A percentile compares a stretch with the other conserved stretches of the same genome.
These are phyloP conservation scores for Trypanosoma scelopori DNA, from an alignment of 208 protist species.

Conservation along the genomic window DNA sequence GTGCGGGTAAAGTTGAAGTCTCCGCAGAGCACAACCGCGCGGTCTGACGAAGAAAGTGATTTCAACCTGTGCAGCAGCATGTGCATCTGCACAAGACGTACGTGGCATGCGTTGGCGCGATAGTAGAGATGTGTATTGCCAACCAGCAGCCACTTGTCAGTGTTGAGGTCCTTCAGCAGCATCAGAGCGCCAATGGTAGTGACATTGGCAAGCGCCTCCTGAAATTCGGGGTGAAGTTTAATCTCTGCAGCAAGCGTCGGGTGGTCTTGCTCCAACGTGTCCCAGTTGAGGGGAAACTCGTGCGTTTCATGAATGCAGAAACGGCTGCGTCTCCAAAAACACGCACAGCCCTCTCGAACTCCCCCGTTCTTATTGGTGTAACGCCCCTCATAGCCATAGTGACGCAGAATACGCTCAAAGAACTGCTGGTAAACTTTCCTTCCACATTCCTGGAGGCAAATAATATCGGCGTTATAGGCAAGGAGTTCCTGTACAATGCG, in stretches of 20 bases:
- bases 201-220: conserved; percentile 60
- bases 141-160: conserved; percentile 57
- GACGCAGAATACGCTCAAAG: conserved; percentile 57
- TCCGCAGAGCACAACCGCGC: conserved; percentile 70
- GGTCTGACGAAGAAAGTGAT: not conserved
- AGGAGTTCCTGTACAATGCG: conserved; percentile 84
- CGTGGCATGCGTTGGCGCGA: conserved; percentile 88
- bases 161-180: conserved; percentile 42
- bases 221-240: conserved; percentile 45
- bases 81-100: conserved; percentile 85
- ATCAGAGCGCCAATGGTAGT: conserved; percentile 56
- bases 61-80: conserved; percentile 60
- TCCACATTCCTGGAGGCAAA: conserved; percentile 90
- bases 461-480: conserved; percentile 74
- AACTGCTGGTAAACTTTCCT: conserved; percentile 74
- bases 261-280: conserved; percentile 38
- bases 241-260: conserved; percentile 44
- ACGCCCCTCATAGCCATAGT: conserved; percentile 62
- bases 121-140: conserved; percentile 93
- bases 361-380: conserved; percentile 80
- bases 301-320: conserved; percentile 40
- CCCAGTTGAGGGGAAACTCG: conserved; percentile 65
- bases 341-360: conserved; percentile 76
- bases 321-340: conserved; percentile 53
- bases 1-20: conserved; percentile 89